A percentile compares a stretch with the other conserved stretches of the same genome.
These are phyloP conservation scores for Moniliella sp. DNA, from an alignment of 1,284 basidiomycete species.

Conservation along the genomic window DNA sequence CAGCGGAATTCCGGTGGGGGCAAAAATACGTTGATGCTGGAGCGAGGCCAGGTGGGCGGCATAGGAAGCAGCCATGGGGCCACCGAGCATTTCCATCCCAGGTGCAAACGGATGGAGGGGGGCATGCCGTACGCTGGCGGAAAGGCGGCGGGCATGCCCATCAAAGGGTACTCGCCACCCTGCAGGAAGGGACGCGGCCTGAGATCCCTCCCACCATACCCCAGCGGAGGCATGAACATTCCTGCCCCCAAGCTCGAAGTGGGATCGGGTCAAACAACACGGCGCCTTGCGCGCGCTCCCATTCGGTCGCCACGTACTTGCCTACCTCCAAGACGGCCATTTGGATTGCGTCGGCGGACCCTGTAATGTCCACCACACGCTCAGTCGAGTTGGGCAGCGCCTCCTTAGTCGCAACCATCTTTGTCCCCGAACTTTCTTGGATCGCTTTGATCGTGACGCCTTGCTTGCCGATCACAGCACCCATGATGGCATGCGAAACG, in stretches of 20 bases:
- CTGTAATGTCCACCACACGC: slow-evolving; percentile 86
- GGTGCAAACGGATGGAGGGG: too few species aligned
- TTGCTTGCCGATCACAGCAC: slow-evolving; percentile 33
- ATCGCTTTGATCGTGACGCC: slow-evolving; percentile 35
- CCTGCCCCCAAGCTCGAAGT: slow-evolving; percentile 29
- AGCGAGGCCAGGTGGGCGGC: too few species aligned
- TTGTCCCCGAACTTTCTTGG: slow-evolving; percentile 30
- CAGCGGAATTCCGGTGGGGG: too few species aligned
- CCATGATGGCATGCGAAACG: slow-evolving; percentile 34
- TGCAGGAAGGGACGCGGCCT: too few species aligned
- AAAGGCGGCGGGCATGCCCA: too few species aligned
- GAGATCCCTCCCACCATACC: too few species aligned
- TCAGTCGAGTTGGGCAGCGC: slow-evolving; percentile 34
- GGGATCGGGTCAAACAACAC: slow-evolving; percentile 70
- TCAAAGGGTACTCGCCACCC: too few species aligned
- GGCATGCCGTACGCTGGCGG: too few species aligned
- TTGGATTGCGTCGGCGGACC: slow-evolving; percentile 68
- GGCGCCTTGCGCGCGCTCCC: slow-evolving; percentile 58
- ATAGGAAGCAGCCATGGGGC: too few species aligned
- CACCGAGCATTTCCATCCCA: too few species aligned
- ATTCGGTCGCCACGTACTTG: slow-evolving; percentile 82
- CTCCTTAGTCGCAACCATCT: slow-evolving; percentile 34
- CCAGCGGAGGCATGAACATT: slow-evolving; percentile 39
- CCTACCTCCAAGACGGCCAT: slow-evolving; percentile 82
- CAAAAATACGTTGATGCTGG: too few species aligned